A percentile compares a stretch with the other conserved stretches of the same genome.
Evolutionary conservation across 2,329 filamentous ascomycete genomes (phyloP).

Genomic region (Fusarium poae): DNA sequence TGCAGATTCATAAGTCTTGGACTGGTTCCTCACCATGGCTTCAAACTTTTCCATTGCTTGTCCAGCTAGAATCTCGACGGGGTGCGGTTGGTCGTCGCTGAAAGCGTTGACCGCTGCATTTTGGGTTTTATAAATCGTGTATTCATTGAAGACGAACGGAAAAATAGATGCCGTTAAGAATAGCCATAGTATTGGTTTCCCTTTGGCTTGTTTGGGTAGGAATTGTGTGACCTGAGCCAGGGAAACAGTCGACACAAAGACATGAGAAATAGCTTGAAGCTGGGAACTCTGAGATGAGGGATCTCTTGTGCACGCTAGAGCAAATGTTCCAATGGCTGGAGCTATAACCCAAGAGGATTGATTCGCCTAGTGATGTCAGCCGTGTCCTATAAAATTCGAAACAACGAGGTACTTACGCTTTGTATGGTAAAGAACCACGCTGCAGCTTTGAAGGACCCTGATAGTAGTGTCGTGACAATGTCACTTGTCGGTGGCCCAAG

Average conservation of each 20-base stretch:
- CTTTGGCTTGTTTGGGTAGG: slow-evolving; percentile 51
- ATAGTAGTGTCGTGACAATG: slow-evolving; percentile 25
- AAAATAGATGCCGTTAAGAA: slow-evolving; percentile 50
- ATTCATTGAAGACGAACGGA: slow-evolving; percentile 50
- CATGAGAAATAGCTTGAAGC: slow-evolving; percentile 44
- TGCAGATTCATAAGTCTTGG: slow-evolving; percentile 54
- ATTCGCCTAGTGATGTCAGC: slow-evolving; percentile 44
- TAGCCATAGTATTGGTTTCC: slow-evolving; percentile 49
- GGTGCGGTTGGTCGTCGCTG: slow-evolving; percentile 47
- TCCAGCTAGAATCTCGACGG: slow-evolving; percentile 52
- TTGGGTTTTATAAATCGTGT: slow-evolving; percentile 40
- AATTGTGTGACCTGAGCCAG: slow-evolving; percentile 52
- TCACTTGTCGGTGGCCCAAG: slow-evolving; percentile 45
- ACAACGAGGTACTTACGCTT: slow-evolving; percentile 43
- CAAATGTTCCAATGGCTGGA: slow-evolving; percentile 51
- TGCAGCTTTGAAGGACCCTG: slow-evolving; percentile 51
- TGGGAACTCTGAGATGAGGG: slow-evolving; percentile 49
- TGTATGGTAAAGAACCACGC: slow-evolving; percentile 55
- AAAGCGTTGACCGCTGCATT: slow-evolving; percentile 16
- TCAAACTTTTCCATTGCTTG: slow-evolving; percentile 52
- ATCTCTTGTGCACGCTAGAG: slow-evolving; percentile 49
- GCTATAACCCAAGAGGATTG: slow-evolving; percentile 52
- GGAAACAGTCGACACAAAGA: slow-evolving; percentile 49
- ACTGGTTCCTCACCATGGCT: slow-evolving; percentile 54
- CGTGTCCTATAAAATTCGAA: fast-evolving